A percentile compares a stretch with the other conserved stretches of the same genome.
Evolutionary conservation across 306 rosid genomes (phyloP).

Genomic region (Astragalus glycyphyllos): DNA sequence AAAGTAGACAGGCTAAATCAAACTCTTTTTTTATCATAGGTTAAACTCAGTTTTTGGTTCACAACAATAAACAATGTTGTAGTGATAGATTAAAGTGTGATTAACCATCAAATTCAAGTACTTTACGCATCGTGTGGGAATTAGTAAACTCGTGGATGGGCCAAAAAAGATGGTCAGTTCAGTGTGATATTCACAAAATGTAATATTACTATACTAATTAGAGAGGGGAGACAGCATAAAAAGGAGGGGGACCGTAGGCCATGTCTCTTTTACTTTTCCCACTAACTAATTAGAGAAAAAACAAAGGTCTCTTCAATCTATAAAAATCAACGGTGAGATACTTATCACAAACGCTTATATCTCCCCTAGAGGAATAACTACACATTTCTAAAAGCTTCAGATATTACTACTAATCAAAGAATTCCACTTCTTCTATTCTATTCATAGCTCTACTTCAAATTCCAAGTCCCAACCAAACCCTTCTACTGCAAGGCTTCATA

Average conservation of each 20-base stretch:
- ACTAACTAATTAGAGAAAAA: conserved; percentile 5
- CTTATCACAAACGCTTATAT: conserved; percentile 34
- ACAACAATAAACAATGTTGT: background rate
- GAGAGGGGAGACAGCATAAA: conserved; percentile 37
- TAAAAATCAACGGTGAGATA: conserved; percentile 45
- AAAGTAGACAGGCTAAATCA: background rate
- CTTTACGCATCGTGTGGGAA: conserved; percentile 40
- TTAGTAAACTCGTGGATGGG: conserved; percentile 23
- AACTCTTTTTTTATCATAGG: background rate
- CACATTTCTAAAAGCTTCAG: conserved; percentile 38
- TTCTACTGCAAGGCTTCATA: background rate
- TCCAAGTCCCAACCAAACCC: conserved; percentile 8
- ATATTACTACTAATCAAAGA: background rate
- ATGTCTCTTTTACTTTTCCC: conserved; percentile 45
- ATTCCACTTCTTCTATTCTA: background rate
- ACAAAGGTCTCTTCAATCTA: conserved; percentile 18
- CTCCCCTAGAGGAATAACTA: conserved; percentile 33
- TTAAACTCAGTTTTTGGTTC: background rate
- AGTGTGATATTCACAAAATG: conserved; percentile 44
- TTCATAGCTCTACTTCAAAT: conserved; percentile 26
- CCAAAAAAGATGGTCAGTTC: conserved; percentile 36
- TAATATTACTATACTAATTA: background rate
- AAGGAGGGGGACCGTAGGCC: conserved; percentile 52
- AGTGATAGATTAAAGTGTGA: background rate
- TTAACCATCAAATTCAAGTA: conserved; percentile 30